A percentile compares a stretch with the other conserved stretches of the same genome.
Evolutionary conservation across 148 eudicot genomes (phyloP).

Genomic region (Dysphania ambrosioides): DNA sequence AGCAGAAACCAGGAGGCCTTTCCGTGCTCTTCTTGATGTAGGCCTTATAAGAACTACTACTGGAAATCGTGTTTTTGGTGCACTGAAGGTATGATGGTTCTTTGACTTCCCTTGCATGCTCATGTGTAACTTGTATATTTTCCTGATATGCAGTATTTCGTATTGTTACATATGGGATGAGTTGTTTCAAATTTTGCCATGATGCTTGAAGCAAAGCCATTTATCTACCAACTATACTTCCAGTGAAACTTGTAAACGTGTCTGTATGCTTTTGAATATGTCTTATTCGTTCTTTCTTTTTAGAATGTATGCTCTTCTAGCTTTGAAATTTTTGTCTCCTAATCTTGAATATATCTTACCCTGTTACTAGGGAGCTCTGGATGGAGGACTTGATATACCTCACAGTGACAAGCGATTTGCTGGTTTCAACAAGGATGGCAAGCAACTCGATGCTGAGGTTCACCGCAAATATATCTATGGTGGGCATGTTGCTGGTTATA

Average conservation of each 20-base stretch:
- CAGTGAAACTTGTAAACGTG: neutral
- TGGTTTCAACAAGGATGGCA: conserved; percentile 61
- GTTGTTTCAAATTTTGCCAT: neutral
- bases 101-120: neutral
- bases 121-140: neutral
- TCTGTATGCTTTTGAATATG: neutral
- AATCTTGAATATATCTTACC: too few relatives aligned
- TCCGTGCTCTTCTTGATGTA: conserved; percentile 88
- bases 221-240: neutral
- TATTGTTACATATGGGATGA: neutral
- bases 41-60: conserved; percentile 73
- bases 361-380: conserved; percentile 54
- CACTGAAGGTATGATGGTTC: conserved; percentile 53
- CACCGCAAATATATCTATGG: conserved; percentile 71
- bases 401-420: conserved; percentile 83
- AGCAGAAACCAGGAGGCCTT: conserved; percentile 67
- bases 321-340: neutral
- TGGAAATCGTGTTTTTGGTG: conserved; percentile 86
- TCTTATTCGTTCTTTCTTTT: neutral
- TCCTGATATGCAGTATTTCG: neutral
- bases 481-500: conserved; percentile 74
- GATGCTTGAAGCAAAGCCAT: neutral
- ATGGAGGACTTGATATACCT: conserved; percentile 76
- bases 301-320: neutral
- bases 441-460: conserved; percentile 67